phyloP scores from a whole-genome alignment of 2,329 filamentous ascomycete genomes.

The Alternaria tenuissima region DNA sequence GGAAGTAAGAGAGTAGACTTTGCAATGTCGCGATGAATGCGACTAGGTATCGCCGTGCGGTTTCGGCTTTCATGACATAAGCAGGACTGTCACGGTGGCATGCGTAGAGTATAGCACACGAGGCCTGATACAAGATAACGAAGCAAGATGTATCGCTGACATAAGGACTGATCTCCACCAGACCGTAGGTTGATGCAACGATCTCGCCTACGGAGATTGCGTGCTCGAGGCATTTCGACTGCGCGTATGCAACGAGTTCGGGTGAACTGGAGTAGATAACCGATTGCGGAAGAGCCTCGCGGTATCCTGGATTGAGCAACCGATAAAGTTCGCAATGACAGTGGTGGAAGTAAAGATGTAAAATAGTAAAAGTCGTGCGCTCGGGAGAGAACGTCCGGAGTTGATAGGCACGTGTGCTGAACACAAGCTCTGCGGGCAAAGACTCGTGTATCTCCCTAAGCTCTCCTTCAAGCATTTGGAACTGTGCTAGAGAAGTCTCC shows the following conservation, averaged over 20 bases:
- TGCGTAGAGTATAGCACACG: conserved; percentile 23
- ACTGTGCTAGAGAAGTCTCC: conserved; percentile 4
- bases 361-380: conserved; percentile 14
- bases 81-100: conserved; percentile 23
- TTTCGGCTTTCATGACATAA: conserved; percentile 13
- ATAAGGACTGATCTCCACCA: conserved; percentile 4
- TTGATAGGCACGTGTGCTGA: conserved; percentile 13
- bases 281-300: conserved; percentile 14
- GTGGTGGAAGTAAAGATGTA: conserved; percentile 19
- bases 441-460: conserved; percentile 8
- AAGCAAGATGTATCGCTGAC: conserved; percentile 12
- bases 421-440: conserved; percentile 10
- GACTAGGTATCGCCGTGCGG: conserved; percentile 14
- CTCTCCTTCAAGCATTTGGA: conserved; percentile 12
- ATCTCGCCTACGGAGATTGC: conserved; percentile 19
- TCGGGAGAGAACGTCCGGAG: conserved; percentile 17
- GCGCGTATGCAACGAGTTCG: conserved; percentile 17
- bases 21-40: conserved; percentile 16
- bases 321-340: conserved; percentile 22
- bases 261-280: conserved; percentile 13
- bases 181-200: conserved; percentile 6
- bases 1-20: conserved; percentile 4
- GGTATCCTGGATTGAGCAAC: conserved; percentile 19
- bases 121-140: conserved; percentile 21
- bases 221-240: conserved; percentile 16